Evolutionary conservation across 2,329 filamentous ascomycete species (phyloP).

Genomic region (Trichoderma sp.): DNA sequence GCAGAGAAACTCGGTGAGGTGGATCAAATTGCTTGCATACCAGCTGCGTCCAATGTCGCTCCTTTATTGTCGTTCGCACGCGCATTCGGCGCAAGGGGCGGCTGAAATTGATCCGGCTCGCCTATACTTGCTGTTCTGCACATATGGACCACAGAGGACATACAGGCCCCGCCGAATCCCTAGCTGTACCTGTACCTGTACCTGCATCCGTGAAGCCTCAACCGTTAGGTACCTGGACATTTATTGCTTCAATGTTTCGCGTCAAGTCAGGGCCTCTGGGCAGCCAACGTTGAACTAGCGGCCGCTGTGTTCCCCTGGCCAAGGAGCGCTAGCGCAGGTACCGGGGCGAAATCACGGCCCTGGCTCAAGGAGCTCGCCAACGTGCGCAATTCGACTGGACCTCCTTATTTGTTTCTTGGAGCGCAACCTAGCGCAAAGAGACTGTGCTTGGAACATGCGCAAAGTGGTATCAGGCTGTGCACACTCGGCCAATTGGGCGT

Average conservation of each 20-base stretch:
- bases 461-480: not conserved
- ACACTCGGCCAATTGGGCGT: constrained; percentile 5
- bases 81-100: not conserved
- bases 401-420: not conserved
- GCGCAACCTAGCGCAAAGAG: not conserved
- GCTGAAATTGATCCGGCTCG: not conserved
- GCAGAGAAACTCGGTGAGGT: not conserved
- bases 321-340: constrained; percentile 16
- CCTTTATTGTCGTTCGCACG: not conserved
- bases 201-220: not conserved
- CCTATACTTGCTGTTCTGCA: not conserved
- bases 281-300: not conserved
- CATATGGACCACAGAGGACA: too few relatives aligned
- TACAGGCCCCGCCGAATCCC: not conserved
- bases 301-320: not conserved
- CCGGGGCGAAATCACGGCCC: not conserved
- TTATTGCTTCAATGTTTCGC: not conserved
- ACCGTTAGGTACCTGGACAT: not conserved
- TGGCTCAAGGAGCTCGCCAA: constrained; percentile 2
- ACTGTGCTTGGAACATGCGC: not conserved
- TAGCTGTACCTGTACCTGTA: not conserved
- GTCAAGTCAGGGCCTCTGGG: not conserved
- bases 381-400: constrained; percentile 7
- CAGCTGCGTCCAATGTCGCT: not conserved
- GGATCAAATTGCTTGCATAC: not conserved